Conservation (phyloP, 768 basidiomycete species). For the Hydnomerulius pinastri region DNA sequence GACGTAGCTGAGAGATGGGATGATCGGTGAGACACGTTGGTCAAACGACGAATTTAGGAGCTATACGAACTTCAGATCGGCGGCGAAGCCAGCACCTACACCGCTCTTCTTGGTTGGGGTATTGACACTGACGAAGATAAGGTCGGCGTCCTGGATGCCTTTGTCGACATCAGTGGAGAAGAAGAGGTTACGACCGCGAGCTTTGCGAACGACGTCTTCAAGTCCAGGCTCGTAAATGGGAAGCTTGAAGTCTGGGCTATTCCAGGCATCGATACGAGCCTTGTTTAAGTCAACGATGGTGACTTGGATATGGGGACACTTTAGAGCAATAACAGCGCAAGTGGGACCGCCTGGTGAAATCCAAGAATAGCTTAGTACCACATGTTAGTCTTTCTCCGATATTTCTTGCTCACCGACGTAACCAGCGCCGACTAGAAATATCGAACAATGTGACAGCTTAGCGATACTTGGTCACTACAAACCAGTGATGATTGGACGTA, state of each 20-base stretch:
- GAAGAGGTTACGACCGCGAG: conserved; percentile 94
- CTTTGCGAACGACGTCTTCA: conserved; percentile 82
- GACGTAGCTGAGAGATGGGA: conserved; percentile 71
- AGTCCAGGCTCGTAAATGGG: conserved; percentile 99
- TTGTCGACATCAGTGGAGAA: conserved; percentile 95
- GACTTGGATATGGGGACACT: conserved; percentile 90
- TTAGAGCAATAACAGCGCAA: conserved; percentile 91
- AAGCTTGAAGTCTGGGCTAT: conserved; percentile 76
- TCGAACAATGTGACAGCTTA: conserved; percentile 13
- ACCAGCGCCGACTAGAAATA: conserved; percentile 77
- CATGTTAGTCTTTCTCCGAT: conserved; percentile 1
- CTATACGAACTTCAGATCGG: conserved; percentile 88
- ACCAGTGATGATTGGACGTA: conserved; percentile 45
- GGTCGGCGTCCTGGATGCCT: conserved; percentile 91
- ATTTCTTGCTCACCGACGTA: conserved; percentile 74
- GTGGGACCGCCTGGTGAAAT: conserved; percentile 79
- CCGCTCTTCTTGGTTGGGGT: conserved; percentile 99
- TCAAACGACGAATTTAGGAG: conserved; percentile 5
- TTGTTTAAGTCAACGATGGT: conserved; percentile 99
- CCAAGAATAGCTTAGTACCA: conserved; percentile 16
- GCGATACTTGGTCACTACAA: conserved; percentile 5
- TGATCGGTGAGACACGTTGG: conserved; percentile 7
- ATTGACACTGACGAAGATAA: conserved; percentile 98
- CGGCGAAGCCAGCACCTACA: conserved; percentile 96
- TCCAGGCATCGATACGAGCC: conserved; percentile 95